Conservation (phyloP, 2,329 filamentous ascomycete genomes). For the Lachnellula subtilissima region DNA sequence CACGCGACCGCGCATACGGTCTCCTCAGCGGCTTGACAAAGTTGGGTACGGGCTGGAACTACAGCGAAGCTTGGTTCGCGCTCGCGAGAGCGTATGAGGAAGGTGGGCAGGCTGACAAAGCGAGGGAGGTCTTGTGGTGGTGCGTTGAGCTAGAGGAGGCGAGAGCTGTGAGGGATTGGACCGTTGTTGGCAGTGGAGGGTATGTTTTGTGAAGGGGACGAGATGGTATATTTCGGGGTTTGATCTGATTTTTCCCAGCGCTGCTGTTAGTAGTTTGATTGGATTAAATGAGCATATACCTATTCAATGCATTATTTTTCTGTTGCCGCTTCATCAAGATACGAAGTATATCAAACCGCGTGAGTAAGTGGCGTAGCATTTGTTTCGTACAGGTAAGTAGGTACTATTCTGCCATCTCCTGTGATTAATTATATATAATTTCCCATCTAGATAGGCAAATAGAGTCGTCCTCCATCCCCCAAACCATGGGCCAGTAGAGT, state of each 20-base stretch:
- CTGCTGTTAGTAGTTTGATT: background rate
- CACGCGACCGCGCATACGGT: slow-evolving; percentile 82
- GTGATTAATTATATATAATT: no score
- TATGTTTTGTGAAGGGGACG: slow-evolving; percentile 25
- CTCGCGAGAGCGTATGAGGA: slow-evolving; percentile 84
- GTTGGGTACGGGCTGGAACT: slow-evolving; percentile 82
- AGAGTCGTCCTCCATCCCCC: no score
- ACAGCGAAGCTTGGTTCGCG: slow-evolving; percentile 87
- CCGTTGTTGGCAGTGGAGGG: slow-evolving; percentile 59
- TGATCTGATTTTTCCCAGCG: no score
- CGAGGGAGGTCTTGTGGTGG: slow-evolving; percentile 95
- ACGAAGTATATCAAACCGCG: no score
- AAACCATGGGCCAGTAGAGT: no score
- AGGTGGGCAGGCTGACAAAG: slow-evolving; percentile 77
- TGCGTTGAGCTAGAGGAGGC: slow-evolving; percentile 91
- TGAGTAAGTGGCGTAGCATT: no score
- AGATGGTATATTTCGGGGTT: no score
- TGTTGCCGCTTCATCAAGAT: no score
- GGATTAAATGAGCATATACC: background rate
- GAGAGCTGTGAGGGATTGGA: slow-evolving; percentile 74
- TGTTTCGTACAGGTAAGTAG: no score
- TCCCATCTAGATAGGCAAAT: no score
- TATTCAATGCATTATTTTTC: no score
- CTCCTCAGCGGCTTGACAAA: slow-evolving; percentile 80
- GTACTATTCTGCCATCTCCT: no score